phyloP scores from a whole-genome alignment of 805 yeast species.

The Candida tallmaniae region DNA sequence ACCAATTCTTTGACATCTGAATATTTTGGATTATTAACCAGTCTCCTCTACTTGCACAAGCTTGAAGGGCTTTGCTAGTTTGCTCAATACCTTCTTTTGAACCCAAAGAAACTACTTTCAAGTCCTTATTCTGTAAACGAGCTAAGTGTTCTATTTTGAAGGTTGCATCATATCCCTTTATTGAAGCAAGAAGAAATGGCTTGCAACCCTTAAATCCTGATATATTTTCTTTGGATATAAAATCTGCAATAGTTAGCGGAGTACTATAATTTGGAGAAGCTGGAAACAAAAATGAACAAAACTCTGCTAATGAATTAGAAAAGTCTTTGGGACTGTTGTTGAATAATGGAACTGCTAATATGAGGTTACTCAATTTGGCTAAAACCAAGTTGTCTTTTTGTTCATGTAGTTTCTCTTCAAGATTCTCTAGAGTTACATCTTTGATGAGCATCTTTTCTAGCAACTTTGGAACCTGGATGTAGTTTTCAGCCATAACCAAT shows the following conservation, averaged over 20 bases:
- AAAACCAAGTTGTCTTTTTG: slow-evolving; percentile 6
- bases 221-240: slow-evolving; percentile 17
- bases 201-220: slow-evolving; percentile 6
- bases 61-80: slow-evolving; percentile 31
- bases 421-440: slow-evolving; percentile 1
- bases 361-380: neutral
- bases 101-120: slow-evolving; percentile 64
- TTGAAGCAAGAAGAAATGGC: slow-evolving; percentile 53
- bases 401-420: neutral
- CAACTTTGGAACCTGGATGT: neutral
- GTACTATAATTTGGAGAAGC: slow-evolving; percentile 27
- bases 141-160: slow-evolving; percentile 48
- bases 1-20: slow-evolving; percentile 68
- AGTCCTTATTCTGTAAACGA: slow-evolving; percentile 13
- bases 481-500: slow-evolving; percentile 1
- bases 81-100: slow-evolving; percentile 55
- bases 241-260: slow-evolving; percentile 26
- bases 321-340: slow-evolving; percentile 7
- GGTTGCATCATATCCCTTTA: slow-evolving; percentile 66
- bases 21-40: slow-evolving; percentile 83
- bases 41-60: slow-evolving; percentile 43
- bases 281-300: slow-evolving; percentile 21
- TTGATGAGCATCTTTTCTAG: slow-evolving; percentile 4
- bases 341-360: neutral
- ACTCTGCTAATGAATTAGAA: slow-evolving; percentile 13